Evolutionary conservation across 148 eudicot species (phyloP).

Genomic region (Amaranthus cruentus): DNA sequence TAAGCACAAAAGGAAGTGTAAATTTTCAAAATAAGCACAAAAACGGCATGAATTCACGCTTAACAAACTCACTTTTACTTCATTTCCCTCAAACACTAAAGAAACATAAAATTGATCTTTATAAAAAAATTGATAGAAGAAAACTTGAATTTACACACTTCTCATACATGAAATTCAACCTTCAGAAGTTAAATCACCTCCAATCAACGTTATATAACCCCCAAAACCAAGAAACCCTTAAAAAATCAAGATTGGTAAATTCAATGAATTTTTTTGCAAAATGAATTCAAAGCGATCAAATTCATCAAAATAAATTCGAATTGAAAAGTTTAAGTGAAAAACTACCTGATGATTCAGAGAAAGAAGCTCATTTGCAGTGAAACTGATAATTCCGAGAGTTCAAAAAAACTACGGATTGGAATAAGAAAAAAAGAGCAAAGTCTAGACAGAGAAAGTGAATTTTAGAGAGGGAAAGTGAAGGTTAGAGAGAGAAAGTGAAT

Average conservation of each 20-base stretch:
- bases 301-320: not conserved
- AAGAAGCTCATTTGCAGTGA: not conserved
- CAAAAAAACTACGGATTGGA: too few species aligned
- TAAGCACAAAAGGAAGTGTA: not conserved
- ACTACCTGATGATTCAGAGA: constrained; percentile 10
- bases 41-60: not conserved
- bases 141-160: not conserved
- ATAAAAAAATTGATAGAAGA: not conserved
- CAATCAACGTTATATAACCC: not conserved
- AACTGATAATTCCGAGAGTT: too few species aligned
- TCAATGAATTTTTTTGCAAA: not conserved
- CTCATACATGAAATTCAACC: not conserved
- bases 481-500: too few species aligned
- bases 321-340: not conserved
- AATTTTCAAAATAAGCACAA: not conserved
- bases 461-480: too few species aligned
- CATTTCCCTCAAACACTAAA: not conserved
- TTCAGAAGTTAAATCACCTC: not conserved
- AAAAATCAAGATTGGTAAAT: too few species aligned
- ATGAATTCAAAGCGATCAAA: not conserved
- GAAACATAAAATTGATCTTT: not conserved
- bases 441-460: too few species aligned
- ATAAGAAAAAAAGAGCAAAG: too few species aligned
- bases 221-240: too few species aligned
- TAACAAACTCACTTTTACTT: not conserved